Conservation (phyloP, 805 yeast species). For the Metahyphopichia silvanorum region DNA sequence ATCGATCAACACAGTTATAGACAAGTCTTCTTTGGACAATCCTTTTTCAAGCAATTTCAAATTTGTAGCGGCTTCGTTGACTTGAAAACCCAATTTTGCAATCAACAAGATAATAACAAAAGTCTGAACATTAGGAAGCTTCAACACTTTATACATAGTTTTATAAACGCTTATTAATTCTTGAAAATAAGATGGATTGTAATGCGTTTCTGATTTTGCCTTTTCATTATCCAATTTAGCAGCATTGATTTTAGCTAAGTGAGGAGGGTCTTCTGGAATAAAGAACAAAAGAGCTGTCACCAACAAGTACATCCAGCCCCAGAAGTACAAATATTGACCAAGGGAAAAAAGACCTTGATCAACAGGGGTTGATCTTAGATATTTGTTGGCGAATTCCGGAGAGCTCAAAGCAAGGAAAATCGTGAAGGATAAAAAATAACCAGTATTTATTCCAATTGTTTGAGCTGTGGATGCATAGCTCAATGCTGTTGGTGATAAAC, state of each 20-base stretch:
- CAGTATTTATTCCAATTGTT: slow-evolving; percentile 90
- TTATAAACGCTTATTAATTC: slow-evolving; percentile 53
- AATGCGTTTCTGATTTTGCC: slow-evolving; percentile 22
- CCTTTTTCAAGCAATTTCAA: slow-evolving; percentile 89
- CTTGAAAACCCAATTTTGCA: slow-evolving; percentile 90
- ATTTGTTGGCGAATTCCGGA: slow-evolving; percentile 87
- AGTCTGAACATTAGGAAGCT: slow-evolving; percentile 66
- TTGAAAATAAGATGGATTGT: slow-evolving; percentile 17
- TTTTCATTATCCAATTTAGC: slow-evolving; percentile 25
- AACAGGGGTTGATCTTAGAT: slow-evolving; percentile 59
- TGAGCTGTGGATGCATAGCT: slow-evolving; percentile 97
- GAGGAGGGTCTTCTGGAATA: slow-evolving; percentile 71
- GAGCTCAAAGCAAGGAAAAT: slow-evolving; percentile 88
- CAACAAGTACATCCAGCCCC: slow-evolving; percentile 70
- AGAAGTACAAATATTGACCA: slow-evolving; percentile 70
- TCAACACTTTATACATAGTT: slow-evolving; percentile 68
- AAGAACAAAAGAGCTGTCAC: slow-evolving; percentile 54
- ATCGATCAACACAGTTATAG: slow-evolving; percentile 87
- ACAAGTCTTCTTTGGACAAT: slow-evolving; percentile 86
- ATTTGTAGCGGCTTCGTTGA: slow-evolving; percentile 94
- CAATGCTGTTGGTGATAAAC: slow-evolving; percentile 70
- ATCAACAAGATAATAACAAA: slow-evolving; percentile 72
- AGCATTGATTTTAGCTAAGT: slow-evolving; percentile 31
- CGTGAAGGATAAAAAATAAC: slow-evolving; percentile 89
- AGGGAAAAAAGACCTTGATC: slow-evolving; percentile 67